These are phyloP conservation scores for Raddia distichophylla DNA, from an alignment of 176 grass and related monocot genomes.

Conservation along the genomic window DNA sequence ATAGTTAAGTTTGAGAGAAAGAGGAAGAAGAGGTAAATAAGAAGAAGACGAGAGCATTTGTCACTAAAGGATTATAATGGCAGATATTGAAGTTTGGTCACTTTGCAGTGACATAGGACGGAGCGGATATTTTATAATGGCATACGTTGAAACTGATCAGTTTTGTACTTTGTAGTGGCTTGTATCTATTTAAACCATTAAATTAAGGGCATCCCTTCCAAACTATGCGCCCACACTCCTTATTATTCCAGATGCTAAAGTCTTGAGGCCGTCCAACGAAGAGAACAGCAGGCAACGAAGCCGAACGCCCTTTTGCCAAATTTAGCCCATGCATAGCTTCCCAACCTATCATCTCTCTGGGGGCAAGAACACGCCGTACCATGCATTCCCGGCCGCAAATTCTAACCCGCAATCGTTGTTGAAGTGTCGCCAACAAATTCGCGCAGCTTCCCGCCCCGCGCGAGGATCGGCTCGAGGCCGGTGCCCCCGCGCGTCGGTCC, in stretches of 20 bases:
- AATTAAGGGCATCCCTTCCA: background rate
- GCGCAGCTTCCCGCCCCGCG: background rate
- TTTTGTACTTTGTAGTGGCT: no score
- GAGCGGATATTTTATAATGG: no score
- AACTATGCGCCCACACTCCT: background rate
- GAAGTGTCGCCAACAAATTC: constrained; percentile 45
- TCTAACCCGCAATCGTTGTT: background rate
- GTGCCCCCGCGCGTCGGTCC: constrained; percentile 48
- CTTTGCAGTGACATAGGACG: no score
- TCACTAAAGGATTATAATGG: no score
- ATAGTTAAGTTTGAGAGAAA: no score
- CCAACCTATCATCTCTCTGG: background rate
- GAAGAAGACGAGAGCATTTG: no score
- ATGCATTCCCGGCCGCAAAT: constrained; percentile 52
- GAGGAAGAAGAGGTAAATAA: no score
- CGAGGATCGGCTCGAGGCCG: constrained; percentile 48
- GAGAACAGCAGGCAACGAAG: background rate
- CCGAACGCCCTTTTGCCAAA: constrained; percentile 27
- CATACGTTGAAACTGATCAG: no score
- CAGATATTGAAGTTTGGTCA: no score
- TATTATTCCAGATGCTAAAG: constrained; percentile 20
- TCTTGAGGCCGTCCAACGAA: background rate
- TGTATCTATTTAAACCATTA: no score
- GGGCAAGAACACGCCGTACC: background rate
- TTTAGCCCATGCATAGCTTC: constrained; percentile 11